A percentile compares a stretch with the other conserved stretches of the same genome.
phyloP scores from a whole-genome alignment of 768 basidiomycete genomes.

The Tricholoma sp. region DNA sequence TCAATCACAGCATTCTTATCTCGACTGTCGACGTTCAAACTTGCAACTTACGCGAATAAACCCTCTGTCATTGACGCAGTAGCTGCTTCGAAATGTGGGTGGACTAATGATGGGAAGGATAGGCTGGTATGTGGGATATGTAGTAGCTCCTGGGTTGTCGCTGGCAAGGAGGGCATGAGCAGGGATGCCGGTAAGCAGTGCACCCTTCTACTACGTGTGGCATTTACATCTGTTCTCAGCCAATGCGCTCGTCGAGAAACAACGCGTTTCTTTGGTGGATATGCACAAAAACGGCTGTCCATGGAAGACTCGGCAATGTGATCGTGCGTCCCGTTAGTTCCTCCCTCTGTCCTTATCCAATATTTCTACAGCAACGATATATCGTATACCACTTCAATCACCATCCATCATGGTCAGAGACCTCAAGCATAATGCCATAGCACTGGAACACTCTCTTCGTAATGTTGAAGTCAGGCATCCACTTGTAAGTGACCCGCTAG shows the following conservation, averaged over 20 bases:
- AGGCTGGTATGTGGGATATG: slow-evolving; percentile 72
- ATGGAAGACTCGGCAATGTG: slow-evolving; percentile 79
- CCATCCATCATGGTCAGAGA: slow-evolving; percentile 59
- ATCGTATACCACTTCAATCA: slow-evolving; percentile 67
- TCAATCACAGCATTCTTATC: slow-evolving; percentile 69
- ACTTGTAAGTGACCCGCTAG: slow-evolving; percentile 42
- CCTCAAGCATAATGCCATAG: slow-evolving; percentile 49
- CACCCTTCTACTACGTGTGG: neutral
- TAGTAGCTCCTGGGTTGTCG: slow-evolving; percentile 68
- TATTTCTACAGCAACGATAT: slow-evolving; percentile 51
- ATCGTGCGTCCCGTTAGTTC: slow-evolving; percentile 42
- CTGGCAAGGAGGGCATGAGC: slow-evolving; percentile 62
- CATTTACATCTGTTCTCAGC: slow-evolving; percentile 33
- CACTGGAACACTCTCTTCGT: slow-evolving; percentile 47
- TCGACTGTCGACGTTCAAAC: slow-evolving; percentile 72
- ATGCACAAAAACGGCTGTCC: slow-evolving; percentile 81
- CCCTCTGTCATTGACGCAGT: slow-evolving; percentile 71
- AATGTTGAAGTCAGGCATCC: slow-evolving; percentile 66
- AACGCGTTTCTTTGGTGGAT: slow-evolving; percentile 56
- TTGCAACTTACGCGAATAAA: slow-evolving; percentile 78
- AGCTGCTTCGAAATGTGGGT: slow-evolving; percentile 77
- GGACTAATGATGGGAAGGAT: slow-evolving; percentile 82
- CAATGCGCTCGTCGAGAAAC: slow-evolving; percentile 68
- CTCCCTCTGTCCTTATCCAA: neutral
- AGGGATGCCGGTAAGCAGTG: slow-evolving; percentile 66